Percentiles rank a stretch among this genome's conserved stretches.
Evolutionary conservation across 108 stramenopile genomes (phyloP).

Genomic region (Nitzschia putrida): DNA sequence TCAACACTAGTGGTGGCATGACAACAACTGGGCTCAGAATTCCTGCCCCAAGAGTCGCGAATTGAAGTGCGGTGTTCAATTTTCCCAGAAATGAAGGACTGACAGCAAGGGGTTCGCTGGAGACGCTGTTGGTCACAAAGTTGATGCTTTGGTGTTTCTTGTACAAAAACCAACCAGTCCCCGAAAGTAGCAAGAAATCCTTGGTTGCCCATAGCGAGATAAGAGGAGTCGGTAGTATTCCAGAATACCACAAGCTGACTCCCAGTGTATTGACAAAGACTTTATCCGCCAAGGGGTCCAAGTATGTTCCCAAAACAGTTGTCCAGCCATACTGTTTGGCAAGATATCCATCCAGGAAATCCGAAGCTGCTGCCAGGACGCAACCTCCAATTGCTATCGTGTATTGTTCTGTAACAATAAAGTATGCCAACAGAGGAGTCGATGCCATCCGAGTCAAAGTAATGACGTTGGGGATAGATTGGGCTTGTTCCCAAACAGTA

Average conservation of each 20-base stretch:
- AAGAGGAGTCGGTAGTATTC: conserved; percentile 59
- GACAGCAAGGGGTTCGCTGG: conserved; percentile 59
- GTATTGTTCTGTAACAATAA: conserved; percentile 59
- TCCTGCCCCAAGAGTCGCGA: conserved; percentile 46
- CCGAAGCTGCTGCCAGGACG: conserved; percentile 62
- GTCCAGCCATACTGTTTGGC: conserved; percentile 62
- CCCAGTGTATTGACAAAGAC: conserved; percentile 58
- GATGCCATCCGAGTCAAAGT: conserved; percentile 69
- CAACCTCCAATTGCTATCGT: conserved; percentile 45
- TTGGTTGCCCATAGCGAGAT: conserved; percentile 70
- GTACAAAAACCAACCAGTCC: conserved; percentile 53
- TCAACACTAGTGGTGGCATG: conserved; percentile 17
- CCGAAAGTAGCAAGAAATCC: conserved; percentile 31
- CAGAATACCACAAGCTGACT: conserved; percentile 62
- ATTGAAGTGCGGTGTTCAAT: conserved; percentile 79
- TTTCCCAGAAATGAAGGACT: conserved; percentile 71
- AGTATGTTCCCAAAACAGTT: conserved; percentile 79
- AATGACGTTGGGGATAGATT: conserved; percentile 75
- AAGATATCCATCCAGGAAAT: conserved; percentile 81
- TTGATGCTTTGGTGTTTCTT: conserved; percentile 34
- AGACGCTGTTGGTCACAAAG: conserved; percentile 29
- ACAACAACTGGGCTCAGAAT: conserved; percentile 30
- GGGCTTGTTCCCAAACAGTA: conserved; percentile 45
- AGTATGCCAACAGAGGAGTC: conserved; percentile 73
- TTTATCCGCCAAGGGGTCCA: conserved; percentile 88